Evolutionary conservation across 768 basidiomycete genomes (phyloP), one percentile per base, ranked within the genome.

Genomic region (Fistulinella prunicolor): DNA sequence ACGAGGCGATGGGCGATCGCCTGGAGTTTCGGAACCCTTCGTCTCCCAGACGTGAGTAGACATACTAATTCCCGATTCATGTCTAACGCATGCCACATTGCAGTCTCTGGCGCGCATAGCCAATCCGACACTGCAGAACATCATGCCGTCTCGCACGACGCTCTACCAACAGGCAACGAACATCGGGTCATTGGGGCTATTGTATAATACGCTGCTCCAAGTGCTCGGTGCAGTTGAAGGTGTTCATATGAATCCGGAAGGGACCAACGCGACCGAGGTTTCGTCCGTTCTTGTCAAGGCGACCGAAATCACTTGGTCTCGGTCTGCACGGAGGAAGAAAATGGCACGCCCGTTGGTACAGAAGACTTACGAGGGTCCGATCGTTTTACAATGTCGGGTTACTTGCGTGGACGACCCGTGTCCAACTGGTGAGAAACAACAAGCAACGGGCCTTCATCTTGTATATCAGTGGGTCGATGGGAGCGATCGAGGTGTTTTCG

Each of bases 1-100:
- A 97, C 95, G 0, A 77, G 86, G 2, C 80, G 96, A n/a, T 98
- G 94, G 93, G 89, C 85, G 0, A 67, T 98, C 2, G 91, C 79
- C 0, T 97, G 95, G 95, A 93, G 89, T 0, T 83, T 85, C 45
- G 71, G 68, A 2, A 74, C 77, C 23, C 63, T 63, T 13, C 81
- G 82, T 7, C 68, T 96, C 24, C 84, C 90, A 1, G 92, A 96
- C 53, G 95, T 94, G 62, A 43, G 89, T 72, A 23, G 10, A 39
- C 22, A 16, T 30, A 13, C 20, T 21, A 29, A 34, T 19, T 47
- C 17, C 12, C 24, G 29, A 23, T 21, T 19, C 13, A n/a, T 34
- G 7, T 73, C 19, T 65, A 69, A 20, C 69, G 70, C 5, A 68
- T 73, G 34, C 21, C 14, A 52, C 4, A 58, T 17, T 10, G 16